These are phyloP conservation scores for Diutina siamensis DNA, from an alignment of 1,139 yeast genomes.

Conservation along the genomic window DNA sequence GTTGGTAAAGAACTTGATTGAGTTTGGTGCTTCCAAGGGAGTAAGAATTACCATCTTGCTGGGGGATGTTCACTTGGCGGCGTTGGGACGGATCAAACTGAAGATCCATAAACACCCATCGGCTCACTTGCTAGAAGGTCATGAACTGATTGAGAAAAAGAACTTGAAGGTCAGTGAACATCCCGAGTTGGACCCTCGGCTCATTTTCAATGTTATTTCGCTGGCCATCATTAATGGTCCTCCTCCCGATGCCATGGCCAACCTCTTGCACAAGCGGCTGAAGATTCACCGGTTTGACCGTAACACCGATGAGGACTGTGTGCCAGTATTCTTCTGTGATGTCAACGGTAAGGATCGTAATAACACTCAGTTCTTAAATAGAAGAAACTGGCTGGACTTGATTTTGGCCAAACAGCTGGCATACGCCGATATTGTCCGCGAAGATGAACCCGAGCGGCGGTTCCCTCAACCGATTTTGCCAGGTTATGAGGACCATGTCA, in stretches of 20 bases:
- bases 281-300: constrained; percentile 54
- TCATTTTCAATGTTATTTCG: constrained; percentile 73
- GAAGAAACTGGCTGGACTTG: constrained; percentile 63
- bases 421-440: neutral
- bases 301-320: constrained; percentile 67
- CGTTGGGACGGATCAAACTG: constrained; percentile 67
- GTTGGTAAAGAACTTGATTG: constrained; percentile 43
- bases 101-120: constrained; percentile 37
- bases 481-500: constrained; percentile 14
- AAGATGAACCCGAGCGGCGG: neutral
- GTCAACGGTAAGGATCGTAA: constrained; percentile 45
- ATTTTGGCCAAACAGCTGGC: constrained; percentile 23
- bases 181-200: constrained; percentile 62
- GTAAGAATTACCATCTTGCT: constrained; percentile 73
- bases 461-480: constrained; percentile 11
- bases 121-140: constrained; percentile 10
- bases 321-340: constrained; percentile 55
- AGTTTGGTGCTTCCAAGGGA: constrained; percentile 50
- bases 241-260: constrained; percentile 82
- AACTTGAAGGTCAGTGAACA: constrained; percentile 28
- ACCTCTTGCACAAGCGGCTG: constrained; percentile 51
- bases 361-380: constrained; percentile 56
- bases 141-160: constrained; percentile 17
- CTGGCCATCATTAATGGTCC: constrained; percentile 90
- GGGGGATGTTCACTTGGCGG: constrained; percentile 90